Base-by-base conservation (phyloP, 2,329 filamentous ascomycete species). In the Pseudogymnoascus sp. region DNA sequence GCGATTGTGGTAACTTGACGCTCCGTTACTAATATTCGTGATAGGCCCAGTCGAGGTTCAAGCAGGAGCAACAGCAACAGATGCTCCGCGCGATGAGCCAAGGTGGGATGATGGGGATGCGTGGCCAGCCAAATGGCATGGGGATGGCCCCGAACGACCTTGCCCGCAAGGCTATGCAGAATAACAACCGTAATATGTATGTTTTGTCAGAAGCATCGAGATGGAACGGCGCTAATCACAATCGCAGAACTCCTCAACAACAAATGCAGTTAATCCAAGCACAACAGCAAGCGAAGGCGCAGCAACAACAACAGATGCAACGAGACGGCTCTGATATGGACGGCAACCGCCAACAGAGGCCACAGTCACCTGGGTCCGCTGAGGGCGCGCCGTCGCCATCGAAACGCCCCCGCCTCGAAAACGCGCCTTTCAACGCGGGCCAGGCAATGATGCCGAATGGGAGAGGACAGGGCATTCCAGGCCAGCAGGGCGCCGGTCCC, bases 351-450 rank as follows among this genome's bases (percentile, higher is more conserved):
- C 87, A 88, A 68, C 72, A 71, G 67, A 86, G 92, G 65, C 88
- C 91, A 29, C 87, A 88, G 64, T 96, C 93, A 35, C 93, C 93
- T 7, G 86, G 87, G 60, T 88, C 88, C 38, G 88, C 87, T 62
- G 93, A 97, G 62, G 95, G 95, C 71, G 92, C 91, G 26, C 91
- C 92, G 4, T 97, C 93, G 33, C 93, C 93, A 1, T 93, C 90
- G 67, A 97, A 97, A 79, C 85, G 93, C 71, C 90, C 88, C 64
- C 89, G 93, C 64, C 83, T 96, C 65, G 90, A 93, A 67, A 87
- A 88, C 71, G 82, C 82, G 35, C 82, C 82, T 9, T 91, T 91
- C 76, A 90, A 90, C 73, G 86, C 87, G 66, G 87, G 87, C 72
- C 88, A 88, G 70, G 78, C 78, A 64, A 80, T 77, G 66, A 89